Evolutionary conservation across 768 basidiomycete genomes (phyloP).

Genomic region (Mycena vitilis): DNA sequence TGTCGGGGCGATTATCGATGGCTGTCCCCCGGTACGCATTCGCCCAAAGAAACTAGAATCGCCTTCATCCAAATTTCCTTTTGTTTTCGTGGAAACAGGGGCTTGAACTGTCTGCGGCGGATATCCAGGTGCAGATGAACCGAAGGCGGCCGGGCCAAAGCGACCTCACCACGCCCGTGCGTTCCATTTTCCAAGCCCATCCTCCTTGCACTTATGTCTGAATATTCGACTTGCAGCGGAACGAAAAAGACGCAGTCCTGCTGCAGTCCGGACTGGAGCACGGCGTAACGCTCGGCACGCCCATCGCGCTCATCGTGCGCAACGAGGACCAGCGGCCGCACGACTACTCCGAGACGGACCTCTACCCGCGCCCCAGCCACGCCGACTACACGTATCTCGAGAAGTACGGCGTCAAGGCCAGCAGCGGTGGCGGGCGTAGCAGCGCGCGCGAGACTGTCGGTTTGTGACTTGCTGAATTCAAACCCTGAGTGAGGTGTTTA

Average conservation of each 20-base stretch:
- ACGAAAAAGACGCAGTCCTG: constrained; percentile 95
- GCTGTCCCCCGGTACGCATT: constrained; percentile 86
- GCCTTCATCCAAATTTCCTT: no score
- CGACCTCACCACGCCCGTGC: constrained; percentile 93
- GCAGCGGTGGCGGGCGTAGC: constrained; percentile 94
- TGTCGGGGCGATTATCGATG: constrained; percentile 97
- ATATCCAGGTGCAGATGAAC: constrained; percentile 92
- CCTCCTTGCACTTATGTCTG: constrained; percentile 13
- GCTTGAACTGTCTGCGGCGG: constrained; percentile 78
- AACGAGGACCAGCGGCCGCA: constrained; percentile 99
- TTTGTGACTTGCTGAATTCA: constrained; percentile 39
- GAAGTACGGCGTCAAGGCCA: constrained; percentile 98
- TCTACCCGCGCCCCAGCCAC: constrained; percentile 97
- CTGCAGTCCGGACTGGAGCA: constrained; percentile 95
- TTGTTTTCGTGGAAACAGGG: constrained; percentile 64
- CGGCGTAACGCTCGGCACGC: constrained; percentile 96
- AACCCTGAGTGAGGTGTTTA: constrained; percentile 10
- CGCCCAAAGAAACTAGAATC: no score
- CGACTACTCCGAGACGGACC: constrained; percentile 98
- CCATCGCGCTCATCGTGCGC: constrained; percentile 94
- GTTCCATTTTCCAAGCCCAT: constrained; percentile 42
- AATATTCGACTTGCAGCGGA: constrained; percentile 63
- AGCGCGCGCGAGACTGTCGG: constrained; percentile 98
- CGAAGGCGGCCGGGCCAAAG: constrained; percentile 95
- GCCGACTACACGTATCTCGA: constrained; percentile 98